Base-by-base conservation (phyloP, 805 yeast species). In the Candida golubevii region DNA sequence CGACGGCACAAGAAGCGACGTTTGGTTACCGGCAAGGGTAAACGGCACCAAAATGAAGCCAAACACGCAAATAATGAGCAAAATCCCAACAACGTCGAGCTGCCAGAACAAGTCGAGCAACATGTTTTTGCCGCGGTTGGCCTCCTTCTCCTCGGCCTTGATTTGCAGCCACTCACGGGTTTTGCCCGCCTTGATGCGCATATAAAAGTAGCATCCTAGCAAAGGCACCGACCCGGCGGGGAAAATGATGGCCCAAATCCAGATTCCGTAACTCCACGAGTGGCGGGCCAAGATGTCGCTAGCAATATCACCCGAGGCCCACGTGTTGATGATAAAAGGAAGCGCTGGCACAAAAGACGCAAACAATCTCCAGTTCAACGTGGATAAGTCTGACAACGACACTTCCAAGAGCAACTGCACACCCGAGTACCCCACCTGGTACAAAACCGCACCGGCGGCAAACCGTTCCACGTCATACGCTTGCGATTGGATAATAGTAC, bases 211-310 rank as follows among this genome's bases (percentile, higher is more conserved):
- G 55, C 82, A 74, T 6, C 53, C 49, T 7, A 82, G 51, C 41
- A 85, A 61, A 15, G 90, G 91, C n/a, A 85, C 41, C 51, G 82
- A 68, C 6, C 80, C 58, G 33, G 82, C 65, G 31, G 90, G 90
- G 72, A 80, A 77, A 50, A 85, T 82, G 54, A 82, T 80, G 1
- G 89, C 88, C 85, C 85, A 85, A 77, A 85, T 83, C 33, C 83
- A 89, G 53, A 83, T 78, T 56, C 83, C 83, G 47, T 55, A 67
- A 40, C 50, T 57, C 90, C 90, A 85, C 10, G 80, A 71, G 83
- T 88, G 82, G 30, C 71, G 58, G 10, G 62, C 62, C 30, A 65
- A 65, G 44, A 72, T 61, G 31, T 63, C 63, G 8, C 60, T 50
- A 12, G 75, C 63, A 38, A 85, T 69, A 54, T 80, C 68, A 57